Percentiles rank a stretch among this genome's conserved stretches.
Conservation (phyloP, 2,329 filamentous ascomycete species). For the Kalmusia sp. region DNA sequence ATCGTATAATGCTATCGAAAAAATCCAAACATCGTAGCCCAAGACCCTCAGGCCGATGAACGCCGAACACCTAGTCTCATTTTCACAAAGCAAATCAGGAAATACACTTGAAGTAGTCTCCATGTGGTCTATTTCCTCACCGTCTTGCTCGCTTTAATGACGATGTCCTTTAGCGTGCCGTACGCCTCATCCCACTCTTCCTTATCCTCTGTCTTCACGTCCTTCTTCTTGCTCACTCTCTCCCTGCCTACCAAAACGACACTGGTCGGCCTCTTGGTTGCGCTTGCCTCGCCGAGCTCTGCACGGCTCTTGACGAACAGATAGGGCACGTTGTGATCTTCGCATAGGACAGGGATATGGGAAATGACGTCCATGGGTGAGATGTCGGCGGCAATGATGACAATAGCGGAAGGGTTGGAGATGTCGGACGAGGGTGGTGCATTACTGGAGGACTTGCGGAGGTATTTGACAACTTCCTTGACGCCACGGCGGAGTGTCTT, state of each 20-base stretch:
- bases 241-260: constrained; percentile 82
- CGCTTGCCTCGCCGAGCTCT: constrained; percentile 90
- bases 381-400: constrained; percentile 96
- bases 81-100: neutral
- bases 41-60: neutral
- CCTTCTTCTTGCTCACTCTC: constrained; percentile 57
- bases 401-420: constrained; percentile 71
- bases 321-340: constrained; percentile 97
- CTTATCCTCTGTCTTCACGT: constrained; percentile 55
- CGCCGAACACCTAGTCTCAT: constrained; percentile 8
- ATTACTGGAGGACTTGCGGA: constrained; percentile 85
- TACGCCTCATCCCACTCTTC: constrained; percentile 60
- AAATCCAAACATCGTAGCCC: neutral
- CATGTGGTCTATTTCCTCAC: constrained; percentile 56
- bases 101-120: neutral
- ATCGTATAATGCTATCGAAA: constrained; percentile 1
- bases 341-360: constrained; percentile 95
- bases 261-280: constrained; percentile 94
- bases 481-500: constrained; percentile 97
- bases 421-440: constrained; percentile 62
- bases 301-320: constrained; percentile 92
- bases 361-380: constrained; percentile 98
- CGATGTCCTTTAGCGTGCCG: constrained; percentile 64
- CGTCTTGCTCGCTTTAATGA: constrained; percentile 64
- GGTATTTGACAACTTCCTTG: constrained; percentile 98